Evolutionary conservation across 2,329 filamentous ascomycete species (phyloP), one percentile per base, ranked within the genome.

Genomic region (Fusarium sp.): DNA sequence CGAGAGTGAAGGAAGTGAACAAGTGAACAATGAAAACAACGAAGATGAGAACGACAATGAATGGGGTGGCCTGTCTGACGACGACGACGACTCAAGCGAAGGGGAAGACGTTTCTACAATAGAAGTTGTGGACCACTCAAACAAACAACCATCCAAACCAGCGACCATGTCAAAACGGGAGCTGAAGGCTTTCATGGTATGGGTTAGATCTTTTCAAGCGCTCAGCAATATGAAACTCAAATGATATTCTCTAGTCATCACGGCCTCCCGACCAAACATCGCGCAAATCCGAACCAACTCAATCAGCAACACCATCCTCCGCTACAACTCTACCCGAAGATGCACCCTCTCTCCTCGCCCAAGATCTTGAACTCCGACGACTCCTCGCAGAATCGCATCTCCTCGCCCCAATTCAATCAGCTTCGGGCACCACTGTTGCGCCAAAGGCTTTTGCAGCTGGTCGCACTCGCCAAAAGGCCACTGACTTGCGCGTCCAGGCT

Each of bases 301-400:
- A 46, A 61, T 72, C 37, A 23, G 70, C 51, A 56, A 67, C 66
- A 21, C 74, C 61, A 46, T 76, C 69, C 29, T n/a, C 77, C 25
- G 67, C 72, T 69, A 58, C 77, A 72, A 55, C 79, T 76, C 67
- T 79, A 51, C 78, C 84, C 60, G 87, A 91, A 74, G 87, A 90
- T 74, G 85, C 85, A 50, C 84, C 84, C 66, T 86, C 86, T 13
- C 91, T 97, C 64, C 85, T 98, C 18, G 94, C 94, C 77, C 94
- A 97, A 78, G 96, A 98, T 78, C 88, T 97, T 53, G 94, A 93
- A 37, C 88, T 99, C 15, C 95, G 97, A 78, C 90, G 94, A 45
- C 88, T 99, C 39, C 88, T 99, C 58, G 87, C 90, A 71, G 96
- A 99, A 83, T 97, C 94, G 0, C 94, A 97, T 79, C 90, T 98